Evolutionary conservation across 1,284 basidiomycete genomes (phyloP).

Genomic region (Irpex sp.): DNA sequence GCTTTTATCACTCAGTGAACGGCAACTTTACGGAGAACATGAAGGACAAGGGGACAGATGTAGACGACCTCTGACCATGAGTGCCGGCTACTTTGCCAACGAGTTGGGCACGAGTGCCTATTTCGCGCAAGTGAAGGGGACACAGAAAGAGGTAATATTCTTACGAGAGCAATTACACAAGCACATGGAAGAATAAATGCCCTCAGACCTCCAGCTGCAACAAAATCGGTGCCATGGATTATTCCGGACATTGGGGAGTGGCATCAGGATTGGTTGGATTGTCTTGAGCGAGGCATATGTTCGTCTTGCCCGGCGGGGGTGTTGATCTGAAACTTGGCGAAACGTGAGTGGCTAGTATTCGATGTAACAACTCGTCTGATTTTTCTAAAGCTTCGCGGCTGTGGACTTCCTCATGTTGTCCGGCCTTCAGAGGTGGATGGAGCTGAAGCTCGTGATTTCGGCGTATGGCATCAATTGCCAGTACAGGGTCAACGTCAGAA

Average conservation of each 20-base stretch:
- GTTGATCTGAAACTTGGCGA: conserved; percentile 12
- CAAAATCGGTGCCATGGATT: conserved; percentile 10
- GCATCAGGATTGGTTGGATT: conserved; percentile 8
- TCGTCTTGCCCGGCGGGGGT: conserved; percentile 9
- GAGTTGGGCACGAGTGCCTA: conserved; percentile 3
- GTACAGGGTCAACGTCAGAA: conserved; percentile 4
- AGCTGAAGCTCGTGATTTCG: conserved; percentile 2
- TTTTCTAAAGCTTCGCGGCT: conserved; percentile 4
- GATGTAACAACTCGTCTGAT: too few species aligned
- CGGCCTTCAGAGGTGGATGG: conserved; percentile 6
- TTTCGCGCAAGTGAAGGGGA: not conserved
- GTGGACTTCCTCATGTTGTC: conserved; percentile 10
- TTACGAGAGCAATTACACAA: too few species aligned
- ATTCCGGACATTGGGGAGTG: conserved; percentile 2
- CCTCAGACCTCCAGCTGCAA: conserved; percentile 6
- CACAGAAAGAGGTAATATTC: not conserved
- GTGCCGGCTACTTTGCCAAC: conserved; percentile 10
- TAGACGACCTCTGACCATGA: conserved; percentile 8
- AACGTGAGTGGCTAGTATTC: conserved; percentile 1
- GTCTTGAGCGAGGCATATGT: conserved; percentile 12
- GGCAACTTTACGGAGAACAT: conserved; percentile 12
- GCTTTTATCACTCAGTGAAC: conserved; percentile 12
- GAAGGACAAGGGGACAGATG: conserved; percentile 11
- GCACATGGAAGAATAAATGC: not conserved
- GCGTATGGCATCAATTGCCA: conserved; percentile 14